Base-by-base conservation (phyloP, 2,329 filamentous ascomycete genomes). In the Penicillium sp. region DNA sequence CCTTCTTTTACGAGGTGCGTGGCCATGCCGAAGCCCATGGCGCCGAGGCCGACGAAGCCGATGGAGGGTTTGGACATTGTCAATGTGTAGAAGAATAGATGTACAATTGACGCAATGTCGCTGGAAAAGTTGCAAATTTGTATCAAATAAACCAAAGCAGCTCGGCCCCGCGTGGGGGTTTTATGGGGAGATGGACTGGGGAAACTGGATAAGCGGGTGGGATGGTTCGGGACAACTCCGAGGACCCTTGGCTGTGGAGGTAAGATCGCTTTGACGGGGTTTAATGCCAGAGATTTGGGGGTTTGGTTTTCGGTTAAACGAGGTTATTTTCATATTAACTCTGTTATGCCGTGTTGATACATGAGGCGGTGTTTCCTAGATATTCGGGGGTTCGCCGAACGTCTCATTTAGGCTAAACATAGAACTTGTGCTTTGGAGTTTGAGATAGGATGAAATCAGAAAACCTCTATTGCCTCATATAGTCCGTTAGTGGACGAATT, bases 21-120 rank as follows among this genome's bases (percentile, higher is more conserved):
- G 59, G 88, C 88, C 88, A 91, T 91, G 68, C 88, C 88, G 70
- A 90, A 88, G 67, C 88, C 88, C 88, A 91, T 91, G 72, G 88
- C 88, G 53, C 88, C 88, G 3, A 91, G 85, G 77, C 88, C 88
- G 59, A 88, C 85, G 73, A 90, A 90, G 60, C 84, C 81, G 50
- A 89, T 76, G 49, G 72, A 66, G 26, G 79, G 77, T 66, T 79
- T 81, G 32, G 74, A 74, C 61, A 76, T 74, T 47, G 34, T 27
- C 10, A n/a, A 7, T 41, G 16, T 43, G 26, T 6, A 14, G 3
- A 23, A 5, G 1, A 4, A 3, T 14, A 10, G 6, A 16, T 41
- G 26, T 49, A 26, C 3, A n/a, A 47, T 39, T 29, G n/a, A 9
- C 11, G 7, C 11, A 18, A 32, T 8, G 13, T 2, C 27, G 4